Evolutionary conservation across 345 rosid genomes (phyloP).

Genomic region (Leavenworthia alabamica): DNA sequence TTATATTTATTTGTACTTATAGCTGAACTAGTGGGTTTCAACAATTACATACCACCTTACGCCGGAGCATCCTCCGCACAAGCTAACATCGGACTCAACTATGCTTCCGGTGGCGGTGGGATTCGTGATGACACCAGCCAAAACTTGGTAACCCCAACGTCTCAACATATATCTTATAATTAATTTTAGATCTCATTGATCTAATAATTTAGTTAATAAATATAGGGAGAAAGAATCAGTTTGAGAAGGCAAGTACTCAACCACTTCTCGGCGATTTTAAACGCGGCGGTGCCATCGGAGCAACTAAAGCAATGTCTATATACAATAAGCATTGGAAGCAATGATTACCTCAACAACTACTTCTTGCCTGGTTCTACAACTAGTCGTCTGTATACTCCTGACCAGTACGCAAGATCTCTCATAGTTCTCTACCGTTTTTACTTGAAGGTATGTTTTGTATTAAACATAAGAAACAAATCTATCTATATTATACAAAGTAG

Average conservation of each 20-base stretch:
- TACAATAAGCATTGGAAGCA: conserved; percentile 40
- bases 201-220: not conserved
- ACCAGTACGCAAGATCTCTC: conserved; percentile 28
- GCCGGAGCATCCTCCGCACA: conserved; percentile 22
- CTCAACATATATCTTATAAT: not conserved
- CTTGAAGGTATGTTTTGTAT: conserved; percentile 9
- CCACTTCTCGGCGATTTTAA: conserved; percentile 30
- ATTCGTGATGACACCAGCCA: conserved; percentile 44
- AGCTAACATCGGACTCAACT: conserved; percentile 44
- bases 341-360: conserved; percentile 51
- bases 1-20: not conserved
- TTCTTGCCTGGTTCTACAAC: conserved; percentile 24
- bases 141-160: conserved; percentile 35
- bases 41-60: conserved; percentile 34
- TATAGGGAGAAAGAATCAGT: conserved; percentile 41
- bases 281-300: conserved; percentile 6
- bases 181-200: not conserved
- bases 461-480: not conserved
- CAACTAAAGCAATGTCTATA: conserved; percentile 36
- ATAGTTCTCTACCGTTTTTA: conserved; percentile 8
- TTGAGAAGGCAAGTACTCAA: conserved; percentile 36
- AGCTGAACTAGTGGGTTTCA: conserved; percentile 45
- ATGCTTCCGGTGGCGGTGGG: conserved; percentile 64
- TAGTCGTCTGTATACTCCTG: conserved; percentile 17
- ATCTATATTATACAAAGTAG: not conserved